Evolutionary conservation across 257 asterid species (phyloP), one percentile per base, ranked within the genome.

Genomic region (Mentha longifolia): DNA sequence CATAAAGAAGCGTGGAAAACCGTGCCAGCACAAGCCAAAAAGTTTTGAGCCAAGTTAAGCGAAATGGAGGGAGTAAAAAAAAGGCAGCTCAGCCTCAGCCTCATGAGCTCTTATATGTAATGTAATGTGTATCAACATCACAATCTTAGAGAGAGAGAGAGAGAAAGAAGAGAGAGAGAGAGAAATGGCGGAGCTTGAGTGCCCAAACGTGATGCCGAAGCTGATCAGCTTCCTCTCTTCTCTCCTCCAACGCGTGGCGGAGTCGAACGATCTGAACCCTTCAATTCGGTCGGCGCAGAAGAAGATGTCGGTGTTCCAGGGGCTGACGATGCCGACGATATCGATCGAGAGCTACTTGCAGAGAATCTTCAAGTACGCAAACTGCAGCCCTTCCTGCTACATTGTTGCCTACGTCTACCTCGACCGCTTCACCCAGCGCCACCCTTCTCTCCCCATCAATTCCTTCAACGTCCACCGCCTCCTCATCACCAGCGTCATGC

Each of bases 401-500:
- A 82, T 92, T 72, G 97, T 95, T 6, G 93, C 98, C 3, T 95
- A 89, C 66, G 89, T 92, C 30, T 95, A 95, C 67, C 99, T 95
- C 25, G 98, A 88, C 58, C 91, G 98, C 0, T 92, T 95, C 77
- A 84, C 95, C 25, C 95, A 84, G 73, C 73, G 89, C 5, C 97
- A 95, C 12, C 96, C 93, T 1, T 13, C 89, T 8, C 65, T 92
- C 73, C 91, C 92, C 4, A 78, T 95, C 80, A 87, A 92, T 45
- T 85, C 99, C 17, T 85, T 86, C 89, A 95, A 85, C 61, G 92
- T 92, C 22, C 99, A 95, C 62, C 76, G 99, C 14, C 74, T 95
- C 28, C 96, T 95, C 80, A 88, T 95, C 78, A 88, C 99, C 13
- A 88, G 97, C 72, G 97, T 95, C 84, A 86, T 95, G 99, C 81